Conservation (phyloP, 2,329 filamentous ascomycete genomes). For the Aspergillus flavus region DNA sequence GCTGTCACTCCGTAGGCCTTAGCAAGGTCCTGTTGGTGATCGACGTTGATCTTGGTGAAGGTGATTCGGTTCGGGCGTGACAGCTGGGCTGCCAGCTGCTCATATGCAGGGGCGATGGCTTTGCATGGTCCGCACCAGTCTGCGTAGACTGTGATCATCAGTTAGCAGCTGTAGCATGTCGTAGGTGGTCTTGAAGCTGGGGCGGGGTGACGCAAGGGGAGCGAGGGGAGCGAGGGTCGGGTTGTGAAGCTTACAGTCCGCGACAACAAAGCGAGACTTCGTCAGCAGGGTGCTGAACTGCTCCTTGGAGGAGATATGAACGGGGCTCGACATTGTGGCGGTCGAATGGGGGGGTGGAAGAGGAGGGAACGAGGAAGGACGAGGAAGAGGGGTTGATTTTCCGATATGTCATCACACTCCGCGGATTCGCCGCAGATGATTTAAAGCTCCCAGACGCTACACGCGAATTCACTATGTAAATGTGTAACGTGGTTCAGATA, state of each 20-base stretch:
- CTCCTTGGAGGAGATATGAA: slow-evolving; percentile 63
- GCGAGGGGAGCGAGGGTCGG: slow-evolving; percentile 8
- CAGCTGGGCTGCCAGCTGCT: slow-evolving; percentile 71
- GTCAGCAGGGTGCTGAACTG: slow-evolving; percentile 71
- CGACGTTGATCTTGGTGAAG: slow-evolving; percentile 86
- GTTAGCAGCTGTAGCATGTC: slow-evolving; percentile 6
- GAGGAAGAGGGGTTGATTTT: slow-evolving; percentile 19
- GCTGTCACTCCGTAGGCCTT: slow-evolving; percentile 71
- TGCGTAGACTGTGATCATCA: slow-evolving; percentile 69
- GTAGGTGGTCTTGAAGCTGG: neutral
- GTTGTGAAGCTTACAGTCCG: slow-evolving; percentile 71
- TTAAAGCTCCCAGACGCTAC: neutral
- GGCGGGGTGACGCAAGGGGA: slow-evolving; percentile 12
- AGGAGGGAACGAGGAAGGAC: slow-evolving; percentile 12
- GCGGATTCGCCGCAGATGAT: slow-evolving; percentile 10
- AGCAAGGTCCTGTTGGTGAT: slow-evolving; percentile 73
- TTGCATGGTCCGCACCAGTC: slow-evolving; percentile 86
- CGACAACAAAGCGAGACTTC: slow-evolving; percentile 77
- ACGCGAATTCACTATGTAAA: neutral
- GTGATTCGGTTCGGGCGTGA: slow-evolving; percentile 73
- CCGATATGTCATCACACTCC: slow-evolving; percentile 16
- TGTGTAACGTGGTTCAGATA: neutral
- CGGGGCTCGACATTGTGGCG: slow-evolving; percentile 45
- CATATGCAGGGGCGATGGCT: slow-evolving; percentile 79
- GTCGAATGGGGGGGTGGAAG: slow-evolving; percentile 11